Conservation (phyloP, 192 early-diverging fungal genomes). For the Coemansia pectinata region DNA sequence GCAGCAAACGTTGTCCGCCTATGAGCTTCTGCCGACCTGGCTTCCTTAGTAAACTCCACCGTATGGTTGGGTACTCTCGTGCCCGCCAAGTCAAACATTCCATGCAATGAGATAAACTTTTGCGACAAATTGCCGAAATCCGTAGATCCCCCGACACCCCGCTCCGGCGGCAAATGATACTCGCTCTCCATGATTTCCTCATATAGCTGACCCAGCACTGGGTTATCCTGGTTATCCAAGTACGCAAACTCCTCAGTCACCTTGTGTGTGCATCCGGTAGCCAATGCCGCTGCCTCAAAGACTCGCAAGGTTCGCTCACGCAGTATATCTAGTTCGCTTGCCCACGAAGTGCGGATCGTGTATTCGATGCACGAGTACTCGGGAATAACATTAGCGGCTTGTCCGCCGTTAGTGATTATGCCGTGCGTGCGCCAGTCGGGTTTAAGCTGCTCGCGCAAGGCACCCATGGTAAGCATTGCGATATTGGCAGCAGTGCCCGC, state of each 20-base stretch:
- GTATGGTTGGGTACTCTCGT: slow-evolving; percentile 65
- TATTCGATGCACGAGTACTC: slow-evolving; percentile 61
- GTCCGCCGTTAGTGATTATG: slow-evolving; percentile 76
- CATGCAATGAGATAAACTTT: slow-evolving; percentile 62
- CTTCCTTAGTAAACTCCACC: slow-evolving; percentile 60
- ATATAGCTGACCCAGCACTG: slow-evolving; percentile 52
- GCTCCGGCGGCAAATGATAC: slow-evolving; percentile 8
- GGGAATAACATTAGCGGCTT: slow-evolving; percentile 64
- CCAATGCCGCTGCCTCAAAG: slow-evolving; percentile 65
- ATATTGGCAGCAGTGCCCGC: slow-evolving; percentile 74
- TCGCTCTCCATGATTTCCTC: slow-evolving; percentile 48
- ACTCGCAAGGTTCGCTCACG: slow-evolving; percentile 56
- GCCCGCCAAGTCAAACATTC: slow-evolving; percentile 48
- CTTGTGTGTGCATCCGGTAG: slow-evolving; percentile 68
- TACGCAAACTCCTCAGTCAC: slow-evolving; percentile 57
- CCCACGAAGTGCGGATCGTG: slow-evolving; percentile 60
- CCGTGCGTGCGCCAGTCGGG: slow-evolving; percentile 71
- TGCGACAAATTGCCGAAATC: slow-evolving; percentile 79
- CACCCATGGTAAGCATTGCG: slow-evolving; percentile 64
- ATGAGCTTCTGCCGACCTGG: slow-evolving; percentile 62
- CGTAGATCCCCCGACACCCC: slow-evolving; percentile 59
- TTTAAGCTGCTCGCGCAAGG: slow-evolving; percentile 73
- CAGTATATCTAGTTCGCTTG: slow-evolving; percentile 54
- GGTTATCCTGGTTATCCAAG: slow-evolving; percentile 60
- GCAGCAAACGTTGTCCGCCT: slow-evolving; percentile 57